Evolutionary conservation across 164 flowering plant genomes (phyloP).

Genomic region (Brasenia schreberi): DNA sequence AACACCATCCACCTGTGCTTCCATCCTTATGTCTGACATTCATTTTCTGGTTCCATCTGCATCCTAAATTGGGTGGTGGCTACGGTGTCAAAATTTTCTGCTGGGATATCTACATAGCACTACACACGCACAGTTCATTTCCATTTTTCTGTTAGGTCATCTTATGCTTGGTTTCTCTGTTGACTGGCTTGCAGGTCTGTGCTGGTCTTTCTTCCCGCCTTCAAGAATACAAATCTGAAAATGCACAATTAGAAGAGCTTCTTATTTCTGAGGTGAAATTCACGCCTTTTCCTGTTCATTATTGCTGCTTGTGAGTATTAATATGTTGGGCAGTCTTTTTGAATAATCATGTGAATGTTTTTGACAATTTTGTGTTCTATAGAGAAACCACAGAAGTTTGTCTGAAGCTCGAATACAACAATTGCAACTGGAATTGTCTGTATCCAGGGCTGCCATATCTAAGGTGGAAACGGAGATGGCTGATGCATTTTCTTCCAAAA

Average conservation of each 20-base stretch:
- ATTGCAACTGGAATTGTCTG: constrained; percentile 68
- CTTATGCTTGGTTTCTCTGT: too few species aligned
- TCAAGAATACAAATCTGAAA: constrained; percentile 95
- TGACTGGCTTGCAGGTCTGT: constrained; percentile 50
- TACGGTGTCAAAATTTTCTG: too few species aligned
- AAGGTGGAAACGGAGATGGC: constrained; percentile 67
- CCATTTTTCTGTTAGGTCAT: too few species aligned
- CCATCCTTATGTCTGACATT: too few species aligned
- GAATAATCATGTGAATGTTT: neutral
- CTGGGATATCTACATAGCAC: too few species aligned
- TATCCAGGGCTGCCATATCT: constrained; percentile 46
- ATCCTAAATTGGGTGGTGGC: too few species aligned
- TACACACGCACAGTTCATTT: too few species aligned
- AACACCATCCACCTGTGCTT: too few species aligned
- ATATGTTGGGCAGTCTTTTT: too few species aligned
- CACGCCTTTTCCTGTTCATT: neutral
- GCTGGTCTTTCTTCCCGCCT: constrained; percentile 97
- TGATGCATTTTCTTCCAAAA: constrained; percentile 86
- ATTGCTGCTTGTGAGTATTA: too few species aligned
- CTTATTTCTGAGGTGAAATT: constrained; percentile 69
- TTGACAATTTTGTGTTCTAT: constrained; percentile 6
- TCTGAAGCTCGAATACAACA: constrained; percentile 67
- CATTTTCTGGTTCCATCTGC: too few species aligned
- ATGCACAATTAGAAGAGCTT: constrained; percentile 97
- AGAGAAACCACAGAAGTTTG: constrained; percentile 80